Conservation (phyloP, 768 basidiomycete species). For the Mycena pura region DNA sequence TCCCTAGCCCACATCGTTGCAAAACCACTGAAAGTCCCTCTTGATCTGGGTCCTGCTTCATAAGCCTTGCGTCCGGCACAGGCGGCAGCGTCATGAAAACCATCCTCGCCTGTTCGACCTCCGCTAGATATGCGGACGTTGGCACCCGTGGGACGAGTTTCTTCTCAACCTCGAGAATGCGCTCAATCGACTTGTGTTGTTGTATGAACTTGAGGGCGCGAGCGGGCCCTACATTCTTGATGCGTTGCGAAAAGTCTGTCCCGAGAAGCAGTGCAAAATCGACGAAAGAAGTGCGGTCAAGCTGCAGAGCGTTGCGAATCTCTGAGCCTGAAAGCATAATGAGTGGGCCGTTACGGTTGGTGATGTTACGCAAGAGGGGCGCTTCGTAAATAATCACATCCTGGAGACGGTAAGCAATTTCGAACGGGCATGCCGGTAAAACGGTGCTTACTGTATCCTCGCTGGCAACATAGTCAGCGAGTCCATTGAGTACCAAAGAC, state of each 20-base stretch:
- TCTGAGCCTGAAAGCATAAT: constrained; percentile 67
- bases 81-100: constrained; percentile 75
- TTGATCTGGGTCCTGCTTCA: constrained; percentile 51
- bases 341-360: constrained; percentile 64
- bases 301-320: constrained; percentile 61
- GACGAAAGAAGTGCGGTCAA: constrained; percentile 66
- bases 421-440: background rate
- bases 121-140: constrained; percentile 61
- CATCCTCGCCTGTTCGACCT: constrained; percentile 65
- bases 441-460: constrained; percentile 78
- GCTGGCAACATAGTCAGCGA: constrained; percentile 87
- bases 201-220: constrained; percentile 81
- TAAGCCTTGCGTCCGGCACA: constrained; percentile 49
- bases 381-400: constrained; percentile 86
- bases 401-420: constrained; percentile 40
- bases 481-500: constrained; percentile 73
- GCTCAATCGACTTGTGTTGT: constrained; percentile 75
- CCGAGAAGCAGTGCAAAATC: constrained; percentile 90
- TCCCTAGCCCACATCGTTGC: constrained; percentile 56
- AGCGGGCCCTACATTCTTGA: constrained; percentile 80
- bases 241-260: constrained; percentile 89
- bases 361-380: constrained; percentile 81
- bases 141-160: constrained; percentile 60
- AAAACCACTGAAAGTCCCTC: constrained; percentile 52
- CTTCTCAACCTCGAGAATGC: constrained; percentile 57